Conservation (phyloP, 768 basidiomycete species). For the Daedaleopsis sinensis region DNA sequence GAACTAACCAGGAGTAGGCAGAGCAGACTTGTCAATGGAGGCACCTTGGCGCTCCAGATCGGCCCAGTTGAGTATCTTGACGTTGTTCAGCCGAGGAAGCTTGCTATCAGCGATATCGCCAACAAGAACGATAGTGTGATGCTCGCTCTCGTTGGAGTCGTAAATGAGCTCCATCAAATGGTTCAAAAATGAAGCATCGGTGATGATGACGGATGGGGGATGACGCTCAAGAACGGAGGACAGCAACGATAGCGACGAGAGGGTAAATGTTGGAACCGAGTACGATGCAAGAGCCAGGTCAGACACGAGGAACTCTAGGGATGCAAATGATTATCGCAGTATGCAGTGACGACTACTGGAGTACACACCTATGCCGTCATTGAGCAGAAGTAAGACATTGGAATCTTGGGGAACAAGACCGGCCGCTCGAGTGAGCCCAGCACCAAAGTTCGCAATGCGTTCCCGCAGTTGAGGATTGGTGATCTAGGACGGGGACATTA, state of each 20-base stretch:
- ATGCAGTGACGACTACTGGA: neutral
- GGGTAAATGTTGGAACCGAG: slow-evolving; percentile 69
- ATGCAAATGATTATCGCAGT: slow-evolving; percentile 8
- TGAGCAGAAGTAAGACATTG: slow-evolving; percentile 73
- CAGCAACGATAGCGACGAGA: slow-evolving; percentile 63
- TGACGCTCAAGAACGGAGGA: slow-evolving; percentile 64
- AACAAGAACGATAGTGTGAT: slow-evolving; percentile 69
- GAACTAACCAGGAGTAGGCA: slow-evolving; percentile 55
- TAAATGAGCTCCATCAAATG: slow-evolving; percentile 74
- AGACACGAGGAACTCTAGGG: slow-evolving; percentile 72
- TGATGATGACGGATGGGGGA: slow-evolving; percentile 74
- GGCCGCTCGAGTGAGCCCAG: slow-evolving; percentile 64
- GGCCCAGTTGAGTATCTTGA: slow-evolving; percentile 64
- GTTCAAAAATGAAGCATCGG: slow-evolving; percentile 65
- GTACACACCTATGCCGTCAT: slow-evolving; percentile 72
- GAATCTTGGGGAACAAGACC: slow-evolving; percentile 60
- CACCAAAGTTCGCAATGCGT: slow-evolving; percentile 72
- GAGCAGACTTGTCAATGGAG: slow-evolving; percentile 47
- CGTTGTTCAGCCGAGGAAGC: slow-evolving; percentile 50
- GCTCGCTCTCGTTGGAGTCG: slow-evolving; percentile 50
- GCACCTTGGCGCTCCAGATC: slow-evolving; percentile 73
- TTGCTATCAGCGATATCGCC: slow-evolving; percentile 58
- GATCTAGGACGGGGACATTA: slow-evolving; percentile 47
- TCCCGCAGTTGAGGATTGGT: slow-evolving; percentile 73
- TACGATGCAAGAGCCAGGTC: slow-evolving; percentile 79